Percentiles rank a stretch among this genome's conserved stretches.
phyloP scores from a whole-genome alignment of 2,329 filamentous ascomycete genomes.

The Alternaria tenuissima region DNA sequence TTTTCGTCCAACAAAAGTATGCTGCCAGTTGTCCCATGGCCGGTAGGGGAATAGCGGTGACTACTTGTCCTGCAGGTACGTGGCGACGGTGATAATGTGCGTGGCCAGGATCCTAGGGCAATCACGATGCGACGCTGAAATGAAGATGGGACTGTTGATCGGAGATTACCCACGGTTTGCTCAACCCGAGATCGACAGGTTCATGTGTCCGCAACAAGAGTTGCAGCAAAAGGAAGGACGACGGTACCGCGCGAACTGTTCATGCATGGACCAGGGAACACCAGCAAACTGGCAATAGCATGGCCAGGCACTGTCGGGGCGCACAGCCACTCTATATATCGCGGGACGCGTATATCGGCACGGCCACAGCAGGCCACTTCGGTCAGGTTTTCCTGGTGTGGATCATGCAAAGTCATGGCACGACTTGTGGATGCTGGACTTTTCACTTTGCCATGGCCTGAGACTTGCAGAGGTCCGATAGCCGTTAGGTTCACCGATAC shows the following conservation, averaged over 20 bases:
- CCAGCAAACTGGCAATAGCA: background rate
- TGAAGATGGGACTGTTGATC: conserved; percentile 3
- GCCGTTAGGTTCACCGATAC: conserved; percentile 33
- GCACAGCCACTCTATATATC: conserved; percentile 3
- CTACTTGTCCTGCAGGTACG: conserved; percentile 18
- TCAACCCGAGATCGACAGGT: background rate
- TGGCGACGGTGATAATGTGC: background rate
- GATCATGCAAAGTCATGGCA: conserved; percentile 19
- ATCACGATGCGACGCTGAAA: background rate
- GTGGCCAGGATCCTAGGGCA: background rate
- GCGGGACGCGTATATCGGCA: conserved; percentile 12
- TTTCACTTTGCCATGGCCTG: conserved; percentile 16
- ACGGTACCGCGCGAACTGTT: conserved; percentile 4
- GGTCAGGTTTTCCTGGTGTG: conserved; percentile 6
- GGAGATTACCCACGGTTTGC: background rate
- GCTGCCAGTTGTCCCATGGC: background rate
- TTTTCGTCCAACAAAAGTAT: background rate
- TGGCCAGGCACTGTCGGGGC: background rate
- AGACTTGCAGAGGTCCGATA: conserved; percentile 29
- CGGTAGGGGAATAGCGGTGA: conserved; percentile 1
- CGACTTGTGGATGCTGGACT: conserved; percentile 10
- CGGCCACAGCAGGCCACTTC: background rate
- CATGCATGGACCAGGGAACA: background rate
- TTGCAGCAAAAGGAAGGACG: conserved; percentile 1
- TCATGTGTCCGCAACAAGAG: conserved; percentile 1